Conservation (phyloP, 2,329 filamentous ascomycete species). For the Truncatella angustata region DNA sequence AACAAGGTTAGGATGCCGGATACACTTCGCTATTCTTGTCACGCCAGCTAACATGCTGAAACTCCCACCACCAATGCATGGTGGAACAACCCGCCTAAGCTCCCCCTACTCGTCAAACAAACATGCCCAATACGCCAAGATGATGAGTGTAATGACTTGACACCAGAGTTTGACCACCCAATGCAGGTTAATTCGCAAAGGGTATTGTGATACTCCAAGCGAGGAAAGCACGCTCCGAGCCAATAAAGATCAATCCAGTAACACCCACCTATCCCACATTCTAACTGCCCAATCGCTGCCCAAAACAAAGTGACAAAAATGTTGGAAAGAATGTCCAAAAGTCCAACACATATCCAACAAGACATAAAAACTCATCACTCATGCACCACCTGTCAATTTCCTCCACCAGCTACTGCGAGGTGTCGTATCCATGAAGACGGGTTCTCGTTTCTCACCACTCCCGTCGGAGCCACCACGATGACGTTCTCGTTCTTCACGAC, state of each 20-base stretch:
- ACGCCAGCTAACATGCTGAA: background rate
- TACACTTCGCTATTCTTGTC: background rate
- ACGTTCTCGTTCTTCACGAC: slow-evolving; percentile 41
- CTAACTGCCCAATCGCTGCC: slow-evolving; percentile 9
- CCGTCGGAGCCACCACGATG: slow-evolving; percentile 31
- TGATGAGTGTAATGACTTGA: background rate
- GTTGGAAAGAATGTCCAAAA: background rate
- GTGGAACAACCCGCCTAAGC: background rate
- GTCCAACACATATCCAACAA: slow-evolving; percentile 6
- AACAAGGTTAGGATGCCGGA: no score
- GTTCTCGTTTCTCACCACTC: slow-evolving; percentile 36
- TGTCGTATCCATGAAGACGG: slow-evolving; percentile 42
- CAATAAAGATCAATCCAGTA: slow-evolving; percentile 1
- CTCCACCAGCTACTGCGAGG: slow-evolving; percentile 60
- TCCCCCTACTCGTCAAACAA: background rate
- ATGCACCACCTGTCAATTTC: slow-evolving; percentile 44
- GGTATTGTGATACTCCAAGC: background rate
- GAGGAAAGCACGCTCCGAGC: background rate
- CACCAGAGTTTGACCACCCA: slow-evolving; percentile 4
- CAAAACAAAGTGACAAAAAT: background rate
- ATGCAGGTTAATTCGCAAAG: background rate
- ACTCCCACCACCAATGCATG: background rate
- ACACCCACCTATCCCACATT: background rate
- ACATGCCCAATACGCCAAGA: background rate
- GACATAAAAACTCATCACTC: slow-evolving; percentile 3